These are phyloP conservation scores for Leptodontidium sp. DNA, from an alignment of 2,329 filamentous ascomycete genomes.

Conservation along the genomic window DNA sequence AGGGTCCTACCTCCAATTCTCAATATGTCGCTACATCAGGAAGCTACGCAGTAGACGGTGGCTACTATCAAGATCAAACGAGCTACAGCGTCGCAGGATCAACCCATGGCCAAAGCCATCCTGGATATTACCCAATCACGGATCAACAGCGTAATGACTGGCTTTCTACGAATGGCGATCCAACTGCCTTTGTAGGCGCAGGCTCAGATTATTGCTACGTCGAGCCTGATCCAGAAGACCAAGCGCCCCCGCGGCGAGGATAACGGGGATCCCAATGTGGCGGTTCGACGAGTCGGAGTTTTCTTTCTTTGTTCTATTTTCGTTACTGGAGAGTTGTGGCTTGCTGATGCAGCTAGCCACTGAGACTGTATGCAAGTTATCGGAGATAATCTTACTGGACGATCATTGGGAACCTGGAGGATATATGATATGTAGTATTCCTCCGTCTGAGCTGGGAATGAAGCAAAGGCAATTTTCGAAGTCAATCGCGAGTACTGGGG, in stretches of 20 bases:
- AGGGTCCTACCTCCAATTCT: constrained; percentile 5
- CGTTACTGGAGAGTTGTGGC: background rate
- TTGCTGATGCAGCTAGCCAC: constrained; percentile 9
- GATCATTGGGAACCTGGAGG: background rate
- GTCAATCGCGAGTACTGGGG: background rate
- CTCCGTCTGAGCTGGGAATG: background rate
- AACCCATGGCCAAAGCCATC: constrained; percentile 2
- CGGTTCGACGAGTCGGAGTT: constrained; percentile 13
- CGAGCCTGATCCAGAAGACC: constrained; percentile 28
- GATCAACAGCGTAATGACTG: constrained; percentile 26
- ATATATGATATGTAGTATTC: background rate
- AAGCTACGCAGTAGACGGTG: constrained; percentile 23
- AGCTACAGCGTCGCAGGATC: constrained; percentile 24
- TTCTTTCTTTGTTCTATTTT: constrained; percentile 10
- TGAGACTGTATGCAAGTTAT: background rate
- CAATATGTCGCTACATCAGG: constrained; percentile 24
- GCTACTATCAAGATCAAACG: constrained; percentile 32
- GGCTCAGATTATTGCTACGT: constrained; percentile 34
- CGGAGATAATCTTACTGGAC: background rate
- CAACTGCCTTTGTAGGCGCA: constrained; percentile 33
- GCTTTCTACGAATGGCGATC: constrained; percentile 33
- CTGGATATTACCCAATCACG: constrained; percentile 31
- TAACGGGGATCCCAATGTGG: background rate
- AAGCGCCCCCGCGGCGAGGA: constrained; percentile 11
- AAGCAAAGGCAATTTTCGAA: too few relatives aligned